Percentiles rank a stretch among this genome's conserved stretches.
These are phyloP conservation scores for Xerocomellus intermedius DNA, from an alignment of 768 basidiomycete genomes.

Conservation along the genomic window DNA sequence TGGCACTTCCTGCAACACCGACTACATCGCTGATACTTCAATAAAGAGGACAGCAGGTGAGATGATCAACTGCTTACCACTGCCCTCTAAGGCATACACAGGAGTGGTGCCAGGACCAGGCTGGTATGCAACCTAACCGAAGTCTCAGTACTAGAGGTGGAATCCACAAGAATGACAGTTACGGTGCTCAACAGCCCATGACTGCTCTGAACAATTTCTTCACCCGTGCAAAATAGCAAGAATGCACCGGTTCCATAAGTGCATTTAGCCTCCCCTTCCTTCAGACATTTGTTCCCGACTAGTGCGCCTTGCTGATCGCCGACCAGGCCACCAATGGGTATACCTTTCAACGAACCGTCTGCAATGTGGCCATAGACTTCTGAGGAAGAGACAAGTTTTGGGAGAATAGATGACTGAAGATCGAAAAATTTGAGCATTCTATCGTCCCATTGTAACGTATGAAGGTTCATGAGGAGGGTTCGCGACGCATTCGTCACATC, in stretches of 20 bases:
- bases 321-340: constrained; percentile 88
- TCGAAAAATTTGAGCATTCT: constrained; percentile 85
- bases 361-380: constrained; percentile 86
- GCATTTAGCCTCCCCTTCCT: constrained; percentile 92
- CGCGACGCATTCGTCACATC: constrained; percentile 97
- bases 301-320: constrained; percentile 99
- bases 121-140: constrained; percentile 78
- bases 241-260: constrained; percentile 99
- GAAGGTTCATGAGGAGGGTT: constrained; percentile 86
- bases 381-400: constrained; percentile 85
- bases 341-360: constrained; percentile 63
- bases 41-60: background rate
- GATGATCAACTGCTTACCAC: constrained; percentile 55
- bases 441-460: constrained; percentile 79
- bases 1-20: constrained; percentile 91
- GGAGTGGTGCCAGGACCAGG: constrained; percentile 75
- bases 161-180: constrained; percentile 14
- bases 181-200: constrained; percentile 92
- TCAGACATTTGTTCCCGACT: constrained; percentile 93
- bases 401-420: constrained; percentile 73
- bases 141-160: background rate
- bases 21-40: constrained; percentile 42
- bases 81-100: constrained; percentile 92
- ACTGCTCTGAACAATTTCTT: constrained; percentile 76
- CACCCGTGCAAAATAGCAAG: constrained; percentile 91